phyloP scores from a whole-genome alignment of 2,329 filamentous ascomycete genomes.

The Botrytis squamosa region DNA sequence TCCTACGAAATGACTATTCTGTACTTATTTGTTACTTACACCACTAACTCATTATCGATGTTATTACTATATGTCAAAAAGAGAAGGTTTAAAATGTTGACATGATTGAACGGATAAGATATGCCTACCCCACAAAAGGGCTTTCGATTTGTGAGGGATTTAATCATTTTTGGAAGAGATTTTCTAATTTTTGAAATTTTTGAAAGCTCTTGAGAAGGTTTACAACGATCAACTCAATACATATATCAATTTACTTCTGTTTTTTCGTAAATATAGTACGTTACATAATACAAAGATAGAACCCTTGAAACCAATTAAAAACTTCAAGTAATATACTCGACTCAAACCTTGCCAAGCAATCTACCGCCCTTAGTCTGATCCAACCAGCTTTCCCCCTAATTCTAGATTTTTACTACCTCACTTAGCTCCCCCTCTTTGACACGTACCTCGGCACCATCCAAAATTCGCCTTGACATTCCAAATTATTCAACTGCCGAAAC shows the following conservation, averaged over 20 bases:
- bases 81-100: neutral
- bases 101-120: neutral
- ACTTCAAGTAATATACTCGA: neutral
- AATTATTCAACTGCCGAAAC: neutral
- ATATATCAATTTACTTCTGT: neutral
- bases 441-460: neutral
- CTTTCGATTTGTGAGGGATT: neutral
- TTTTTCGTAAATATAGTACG: neutral
- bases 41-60: neutral
- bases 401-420: neutral
- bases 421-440: neutral
- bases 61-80: neutral
- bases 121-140: neutral
- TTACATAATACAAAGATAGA: neutral
- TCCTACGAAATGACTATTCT: neutral
- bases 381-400: neutral
- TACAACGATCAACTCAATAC: neutral
- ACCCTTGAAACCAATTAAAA: neutral
- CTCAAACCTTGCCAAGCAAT: neutral
- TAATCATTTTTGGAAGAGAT: neutral
- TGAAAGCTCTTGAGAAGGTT: neutral
- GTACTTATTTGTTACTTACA: neutral
- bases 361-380: neutral
- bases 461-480: neutral
- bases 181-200: neutral